Evolutionary conservation across 2,329 filamentous ascomycete genomes (phyloP).

Genomic region (Dothideomycetes sp.): DNA sequence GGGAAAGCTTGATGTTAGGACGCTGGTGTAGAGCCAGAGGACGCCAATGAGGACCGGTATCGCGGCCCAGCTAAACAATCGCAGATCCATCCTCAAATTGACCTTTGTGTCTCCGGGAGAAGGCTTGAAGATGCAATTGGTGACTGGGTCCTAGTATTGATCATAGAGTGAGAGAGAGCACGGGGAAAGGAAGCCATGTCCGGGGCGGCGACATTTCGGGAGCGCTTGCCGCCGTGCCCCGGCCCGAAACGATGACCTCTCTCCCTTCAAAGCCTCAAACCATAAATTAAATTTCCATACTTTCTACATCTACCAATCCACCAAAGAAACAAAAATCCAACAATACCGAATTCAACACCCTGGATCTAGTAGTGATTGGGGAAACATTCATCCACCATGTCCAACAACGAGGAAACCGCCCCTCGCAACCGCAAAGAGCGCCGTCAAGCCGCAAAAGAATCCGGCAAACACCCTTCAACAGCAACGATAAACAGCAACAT

Average conservation of each 20-base stretch:
- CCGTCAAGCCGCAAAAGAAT: conserved; percentile 29
- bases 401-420: conserved; percentile 16
- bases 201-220: no score
- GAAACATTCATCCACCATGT: no score
- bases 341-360: neutral
- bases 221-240: conserved; percentile 2
- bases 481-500: conserved; percentile 36
- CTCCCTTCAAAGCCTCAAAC: no score
- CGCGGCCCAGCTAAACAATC: conserved; percentile 31
- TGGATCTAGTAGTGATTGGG: no score
- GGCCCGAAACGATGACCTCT: conserved; percentile 10
- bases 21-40: conserved; percentile 40
- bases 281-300: no score
- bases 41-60: conserved; percentile 34
- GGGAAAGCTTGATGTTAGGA: conserved; percentile 47
- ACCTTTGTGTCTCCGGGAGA: neutral
- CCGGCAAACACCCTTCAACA: conserved; percentile 26
- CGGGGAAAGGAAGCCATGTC: neutral
- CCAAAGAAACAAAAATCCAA: neutral
- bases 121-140: neutral
- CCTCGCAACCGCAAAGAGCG: conserved; percentile 38
- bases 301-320: neutral
- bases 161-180: neutral
- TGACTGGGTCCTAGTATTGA: neutral
- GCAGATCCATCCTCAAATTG: conserved; percentile 25